phyloP scores from a whole-genome alignment of 2,329 filamentous ascomycete species.

The Cordyceps farinosa region DNA sequence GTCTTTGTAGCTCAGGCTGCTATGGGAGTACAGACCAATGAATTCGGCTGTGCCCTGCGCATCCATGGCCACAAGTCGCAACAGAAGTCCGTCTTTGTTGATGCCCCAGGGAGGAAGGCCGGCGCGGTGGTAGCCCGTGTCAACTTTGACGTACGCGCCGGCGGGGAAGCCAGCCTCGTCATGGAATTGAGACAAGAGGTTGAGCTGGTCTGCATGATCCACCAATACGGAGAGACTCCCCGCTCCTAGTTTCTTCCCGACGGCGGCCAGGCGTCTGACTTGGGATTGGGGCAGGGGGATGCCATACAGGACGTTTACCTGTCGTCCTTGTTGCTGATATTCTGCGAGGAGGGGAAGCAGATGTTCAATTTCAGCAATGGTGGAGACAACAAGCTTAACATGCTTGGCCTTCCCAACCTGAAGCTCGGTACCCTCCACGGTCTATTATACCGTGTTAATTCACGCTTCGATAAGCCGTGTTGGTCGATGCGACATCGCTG shows the following conservation, averaged over 20 bases:
- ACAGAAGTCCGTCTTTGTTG: constrained; percentile 36
- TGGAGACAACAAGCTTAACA: constrained; percentile 57
- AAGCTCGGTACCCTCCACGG: constrained; percentile 49
- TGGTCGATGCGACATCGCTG: background rate
- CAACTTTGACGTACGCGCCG: constrained; percentile 57
- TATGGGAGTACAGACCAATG: constrained; percentile 32
- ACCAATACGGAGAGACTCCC: constrained; percentile 51
- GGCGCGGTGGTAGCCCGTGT: constrained; percentile 61
- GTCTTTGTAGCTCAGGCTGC: constrained; percentile 32
- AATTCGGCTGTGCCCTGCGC: constrained; percentile 16
- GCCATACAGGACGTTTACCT: constrained; percentile 52
- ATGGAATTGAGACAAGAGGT: constrained; percentile 28
- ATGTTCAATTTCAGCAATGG: constrained; percentile 55
- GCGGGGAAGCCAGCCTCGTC: constrained; percentile 29
- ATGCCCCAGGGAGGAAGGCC: constrained; percentile 47
- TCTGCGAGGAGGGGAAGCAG: constrained; percentile 48
- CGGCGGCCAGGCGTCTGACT: constrained; percentile 43
- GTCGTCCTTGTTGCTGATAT: constrained; percentile 23
- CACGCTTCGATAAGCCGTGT: accelerated
- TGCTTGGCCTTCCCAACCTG: constrained; percentile 46
- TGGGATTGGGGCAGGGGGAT: constrained; percentile 55
- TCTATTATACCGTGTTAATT: constrained; percentile 35
- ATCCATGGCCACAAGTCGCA: constrained; percentile 29
- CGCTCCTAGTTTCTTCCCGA: constrained; percentile 44
- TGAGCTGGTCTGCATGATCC: constrained; percentile 52